Evolutionary conservation across 441 rosid genomes (phyloP), one percentile per base, ranked within the genome.

Genomic region (Pelargonium cotyledonis): DNA sequence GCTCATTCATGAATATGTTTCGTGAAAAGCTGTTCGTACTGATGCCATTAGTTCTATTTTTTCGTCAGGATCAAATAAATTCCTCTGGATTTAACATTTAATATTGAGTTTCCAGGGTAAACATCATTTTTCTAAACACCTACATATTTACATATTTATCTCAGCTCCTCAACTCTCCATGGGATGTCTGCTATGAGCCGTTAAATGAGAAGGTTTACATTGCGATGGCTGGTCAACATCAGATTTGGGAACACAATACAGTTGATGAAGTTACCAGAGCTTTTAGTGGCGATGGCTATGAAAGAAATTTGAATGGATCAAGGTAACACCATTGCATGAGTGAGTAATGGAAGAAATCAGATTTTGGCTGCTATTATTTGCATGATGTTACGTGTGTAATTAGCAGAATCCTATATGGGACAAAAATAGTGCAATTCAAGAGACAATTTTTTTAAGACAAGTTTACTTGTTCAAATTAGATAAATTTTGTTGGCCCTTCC

Each of bases 161-260:
- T 68, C 90, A 91, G 97, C 86, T 91, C 68, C 91, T 94, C 68
- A 94, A 94, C 73, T 94, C 99, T 70, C 99, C 99, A 68, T 94
- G 97, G 97, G 99, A 94, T 72, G 85, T 94, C 73, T 88, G 96
- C 85, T 88, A 78, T 70, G 82, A 89, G 70, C 92, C 91, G 14
- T 72, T 77, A 38, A 88, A 80, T 31, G 91, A 88, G 75, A 94
- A 84, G 77, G 89, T 94, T 69, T 94, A 86, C 73, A 74, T 94
- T 79, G 99, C 97, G 68, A 88, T 94, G 95, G 99, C 97, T 23
- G 97, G 99, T 60, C 96, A 87, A 72, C 99, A 94, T 85, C 99
- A 94, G 78, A 89, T 91, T 65, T 94, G 99, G 97, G 91, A 84
- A 75, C 91, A 94, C 81, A 82, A 81, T 78, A 77, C 86, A 41